A percentile compares a stretch with the other conserved stretches of the same genome.
phyloP scores from a whole-genome alignment of 257 asterid genomes.

The Mentha longifolia region DNA sequence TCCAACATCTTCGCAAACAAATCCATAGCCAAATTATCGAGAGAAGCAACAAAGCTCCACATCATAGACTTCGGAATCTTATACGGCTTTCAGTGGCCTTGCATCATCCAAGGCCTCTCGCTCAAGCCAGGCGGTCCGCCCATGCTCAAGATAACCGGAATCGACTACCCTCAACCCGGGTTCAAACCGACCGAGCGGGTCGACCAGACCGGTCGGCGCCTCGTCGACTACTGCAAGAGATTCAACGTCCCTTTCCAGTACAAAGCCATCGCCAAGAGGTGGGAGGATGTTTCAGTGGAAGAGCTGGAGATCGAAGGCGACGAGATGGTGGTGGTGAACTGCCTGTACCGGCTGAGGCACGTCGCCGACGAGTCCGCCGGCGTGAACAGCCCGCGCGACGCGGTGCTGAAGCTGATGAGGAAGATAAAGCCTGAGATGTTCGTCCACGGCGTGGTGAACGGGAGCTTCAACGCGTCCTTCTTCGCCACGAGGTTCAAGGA shows the following conservation, averaged over 20 bases:
- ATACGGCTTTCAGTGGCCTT: constrained; percentile 85
- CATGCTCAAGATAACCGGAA: constrained; percentile 55
- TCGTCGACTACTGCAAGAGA: constrained; percentile 46
- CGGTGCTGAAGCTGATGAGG: constrained; percentile 46
- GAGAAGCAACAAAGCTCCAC: constrained; percentile 46
- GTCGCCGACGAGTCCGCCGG: constrained; percentile 48
- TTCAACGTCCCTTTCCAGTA: constrained; percentile 60
- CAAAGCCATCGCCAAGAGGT: constrained; percentile 60
- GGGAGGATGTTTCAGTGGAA: constrained; percentile 53
- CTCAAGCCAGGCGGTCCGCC: constrained; percentile 72
- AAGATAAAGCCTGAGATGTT: constrained; percentile 45
- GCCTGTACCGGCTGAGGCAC: constrained; percentile 59
- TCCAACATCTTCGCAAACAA: constrained; percentile 64
- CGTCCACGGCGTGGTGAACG: constrained; percentile 55
- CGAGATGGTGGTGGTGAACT: constrained; percentile 61
- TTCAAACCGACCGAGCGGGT: constrained; percentile 62
- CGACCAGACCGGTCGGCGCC: constrained; percentile 63
- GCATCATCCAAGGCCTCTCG: constrained; percentile 63
- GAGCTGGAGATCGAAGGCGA: constrained; percentile 56
- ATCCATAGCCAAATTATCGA: constrained; percentile 41
- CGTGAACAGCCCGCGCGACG: constrained; percentile 44
- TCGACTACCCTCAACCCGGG: constrained; percentile 72
- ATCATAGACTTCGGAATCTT: constrained; percentile 70
- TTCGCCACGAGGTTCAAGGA: constrained; percentile 54
- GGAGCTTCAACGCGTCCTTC: constrained; percentile 45